A percentile compares a stretch with the other conserved stretches of the same genome.
Evolutionary conservation across 2,329 filamentous ascomycete genomes (phyloP).

Genomic region (Pezicula radicicola): DNA sequence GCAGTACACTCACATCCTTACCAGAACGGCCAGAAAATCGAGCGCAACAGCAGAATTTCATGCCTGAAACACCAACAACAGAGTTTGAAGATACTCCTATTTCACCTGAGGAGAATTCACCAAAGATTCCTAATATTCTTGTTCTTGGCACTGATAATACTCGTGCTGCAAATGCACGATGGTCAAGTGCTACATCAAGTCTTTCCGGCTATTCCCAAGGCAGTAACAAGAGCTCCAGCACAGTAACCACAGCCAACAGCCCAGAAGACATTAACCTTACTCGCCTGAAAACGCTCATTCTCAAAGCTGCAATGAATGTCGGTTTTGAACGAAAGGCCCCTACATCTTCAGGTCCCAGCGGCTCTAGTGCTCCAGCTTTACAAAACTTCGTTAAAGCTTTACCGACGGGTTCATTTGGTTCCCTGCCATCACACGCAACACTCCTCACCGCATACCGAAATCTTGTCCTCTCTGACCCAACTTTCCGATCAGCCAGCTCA

Average conservation of each 20-base stretch:
- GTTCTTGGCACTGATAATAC: constrained; percentile 71
- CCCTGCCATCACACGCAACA: constrained; percentile 63
- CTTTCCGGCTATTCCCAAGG: constrained; percentile 77
- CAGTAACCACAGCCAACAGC: constrained; percentile 63
- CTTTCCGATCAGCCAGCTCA: constrained; percentile 52
- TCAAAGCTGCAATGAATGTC: constrained; percentile 82
- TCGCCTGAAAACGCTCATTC: constrained; percentile 73
- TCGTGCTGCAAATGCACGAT: constrained; percentile 63
- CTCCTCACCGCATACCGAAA: constrained; percentile 79
- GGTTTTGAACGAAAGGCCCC: constrained; percentile 65
- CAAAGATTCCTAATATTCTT: constrained; percentile 81
- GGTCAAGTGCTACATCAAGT: constrained; percentile 79
- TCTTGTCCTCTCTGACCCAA: constrained; percentile 70
- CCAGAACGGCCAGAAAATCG: constrained; percentile 40
- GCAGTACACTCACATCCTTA: constrained; percentile 44
- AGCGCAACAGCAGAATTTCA: constrained; percentile 28
- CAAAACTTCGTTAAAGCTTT: constrained; percentile 75
- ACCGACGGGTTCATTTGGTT: constrained; percentile 75
- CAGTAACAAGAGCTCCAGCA: constrained; percentile 64
- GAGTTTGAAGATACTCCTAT: constrained; percentile 90
- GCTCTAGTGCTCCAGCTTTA: constrained; percentile 50
- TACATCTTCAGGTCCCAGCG: constrained; percentile 21
- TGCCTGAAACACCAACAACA: constrained; percentile 89
- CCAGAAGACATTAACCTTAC: constrained; percentile 74
- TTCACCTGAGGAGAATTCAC: constrained; percentile 74